Percentiles rank a stretch among this genome's conserved stretches.
phyloP scores from a whole-genome alignment of 2,329 filamentous ascomycete genomes.

The Fusarium falciforme region DNA sequence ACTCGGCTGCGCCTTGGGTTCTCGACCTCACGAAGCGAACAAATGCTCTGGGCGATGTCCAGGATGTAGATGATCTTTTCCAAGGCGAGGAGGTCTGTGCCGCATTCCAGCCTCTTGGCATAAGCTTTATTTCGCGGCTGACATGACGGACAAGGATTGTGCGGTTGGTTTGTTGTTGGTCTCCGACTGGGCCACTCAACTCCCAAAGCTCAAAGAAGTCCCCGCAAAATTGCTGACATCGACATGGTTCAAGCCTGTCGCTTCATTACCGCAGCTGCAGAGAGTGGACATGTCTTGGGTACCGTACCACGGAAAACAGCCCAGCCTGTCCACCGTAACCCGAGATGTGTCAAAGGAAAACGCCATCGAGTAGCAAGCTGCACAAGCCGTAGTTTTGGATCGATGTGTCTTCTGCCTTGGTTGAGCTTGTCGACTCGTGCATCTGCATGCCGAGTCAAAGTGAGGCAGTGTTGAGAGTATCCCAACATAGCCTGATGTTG shows the following conservation, averaged over 20 bases:
- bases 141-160: not conserved
- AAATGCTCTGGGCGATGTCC: not conserved
- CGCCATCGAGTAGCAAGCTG: not conserved
- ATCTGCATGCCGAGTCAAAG: not conserved
- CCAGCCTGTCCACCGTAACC: not conserved
- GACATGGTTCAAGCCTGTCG: slow-evolving; percentile 1
- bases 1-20: not conserved
- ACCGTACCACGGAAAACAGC: not conserved
- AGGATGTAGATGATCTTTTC: not conserved
- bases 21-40: not conserved
- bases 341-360: not conserved
- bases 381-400: not conserved
- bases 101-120: slow-evolving; percentile 7
- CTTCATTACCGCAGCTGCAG: not conserved
- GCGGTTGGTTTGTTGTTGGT: not conserved
- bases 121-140: slow-evolving; percentile 14
- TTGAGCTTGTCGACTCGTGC: not conserved
- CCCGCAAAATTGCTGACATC: slow-evolving; percentile 5
- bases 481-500: not conserved
- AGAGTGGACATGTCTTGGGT: not conserved
- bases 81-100: not conserved
- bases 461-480: not conserved
- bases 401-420: not conserved
- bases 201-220: not conserved
- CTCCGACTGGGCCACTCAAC: not conserved